Base-by-base conservation (phyloP, 176 grass and related monocot genomes). In the Oryza meyeriana region DNA sequence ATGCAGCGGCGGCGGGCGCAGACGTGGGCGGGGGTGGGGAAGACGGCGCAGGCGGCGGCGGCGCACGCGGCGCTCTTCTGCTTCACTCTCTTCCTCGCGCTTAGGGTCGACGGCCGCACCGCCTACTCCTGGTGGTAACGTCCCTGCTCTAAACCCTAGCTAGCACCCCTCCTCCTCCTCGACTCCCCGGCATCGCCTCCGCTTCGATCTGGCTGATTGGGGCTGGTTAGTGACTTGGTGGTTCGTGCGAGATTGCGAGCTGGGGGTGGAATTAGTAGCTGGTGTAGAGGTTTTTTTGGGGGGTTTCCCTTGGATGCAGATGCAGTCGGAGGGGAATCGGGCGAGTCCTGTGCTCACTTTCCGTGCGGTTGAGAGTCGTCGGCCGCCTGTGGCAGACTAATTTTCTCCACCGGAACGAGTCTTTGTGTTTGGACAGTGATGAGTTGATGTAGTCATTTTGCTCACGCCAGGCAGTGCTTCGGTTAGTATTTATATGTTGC, bases 41-140 rank as follows among this genome's bases (percentile, higher is more conserved):
- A 95, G 85, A 86, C 91, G 87, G 93, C 93, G 83, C 97, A 95
- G 87, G 91, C 85, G 69, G 90, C 85, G 44, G 89, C 85, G 32
- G 93, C 97, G 71, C 97, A 99, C 77, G 38, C 71, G 24, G 67
- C 92, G 64, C 89, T 99, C 77, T 94, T 95, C 75, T 99, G 93
- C 84, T 99, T 96, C 86, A 99, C 97, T 38, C 64, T 94, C 39
- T 72, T 93, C 31, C 91, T 99, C 80, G 89, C 89, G 63, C 87
- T 99, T 72, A 81, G 72, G 74, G 85, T 95, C 85, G 97, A 95
- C 84, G 75, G 69, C 55, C 83, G 97, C 66, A 71, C 76, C 2
- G 58, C 85, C 30, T 86, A 90, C 72, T 95, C 97, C 68, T 99
- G 97, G 97, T 99, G 97, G 97, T 99, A 92, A 81, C 20, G 8